Conservation (phyloP, 73 alveolate species). For the Breviolum minutum region DNA sequence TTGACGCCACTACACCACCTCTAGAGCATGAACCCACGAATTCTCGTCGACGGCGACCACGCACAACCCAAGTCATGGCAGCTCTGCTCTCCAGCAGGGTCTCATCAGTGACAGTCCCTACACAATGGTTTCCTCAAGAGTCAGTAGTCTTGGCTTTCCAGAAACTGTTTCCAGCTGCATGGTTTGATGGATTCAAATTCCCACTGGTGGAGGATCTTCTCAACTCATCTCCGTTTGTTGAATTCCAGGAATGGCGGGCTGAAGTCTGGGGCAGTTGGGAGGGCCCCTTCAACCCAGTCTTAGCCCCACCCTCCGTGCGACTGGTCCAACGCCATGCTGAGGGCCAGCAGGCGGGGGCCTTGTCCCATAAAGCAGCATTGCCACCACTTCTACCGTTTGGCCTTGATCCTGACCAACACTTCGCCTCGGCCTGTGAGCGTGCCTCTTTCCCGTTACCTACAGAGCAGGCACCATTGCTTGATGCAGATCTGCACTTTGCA, state of each 20-base stretch:
- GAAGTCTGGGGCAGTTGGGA: background rate
- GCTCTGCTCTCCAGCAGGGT: background rate
- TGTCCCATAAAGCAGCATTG: background rate
- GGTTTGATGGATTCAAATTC: background rate
- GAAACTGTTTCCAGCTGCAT: background rate
- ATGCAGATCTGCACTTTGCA: background rate
- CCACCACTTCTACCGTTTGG: conserved; percentile 3
- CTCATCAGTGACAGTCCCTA: background rate
- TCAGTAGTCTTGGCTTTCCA: background rate
- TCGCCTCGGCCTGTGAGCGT: background rate
- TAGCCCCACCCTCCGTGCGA: background rate
- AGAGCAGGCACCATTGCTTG: background rate
- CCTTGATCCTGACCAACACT: background rate
- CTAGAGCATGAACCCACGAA: background rate
- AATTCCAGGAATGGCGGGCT: background rate
- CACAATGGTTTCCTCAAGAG: background rate
- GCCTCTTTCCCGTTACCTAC: background rate
- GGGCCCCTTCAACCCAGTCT: background rate
- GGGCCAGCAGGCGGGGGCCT: background rate
- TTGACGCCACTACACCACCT: background rate
- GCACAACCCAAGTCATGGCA: background rate
- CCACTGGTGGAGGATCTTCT: background rate
- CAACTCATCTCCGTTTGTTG: background rate
- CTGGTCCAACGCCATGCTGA: background rate
- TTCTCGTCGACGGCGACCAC: background rate